A percentile compares a stretch with the other conserved stretches of the same genome.
These are phyloP conservation scores for Coemansia sp. DNA, from an alignment of 192 early-diverging fungal species.

Conservation along the genomic window DNA sequence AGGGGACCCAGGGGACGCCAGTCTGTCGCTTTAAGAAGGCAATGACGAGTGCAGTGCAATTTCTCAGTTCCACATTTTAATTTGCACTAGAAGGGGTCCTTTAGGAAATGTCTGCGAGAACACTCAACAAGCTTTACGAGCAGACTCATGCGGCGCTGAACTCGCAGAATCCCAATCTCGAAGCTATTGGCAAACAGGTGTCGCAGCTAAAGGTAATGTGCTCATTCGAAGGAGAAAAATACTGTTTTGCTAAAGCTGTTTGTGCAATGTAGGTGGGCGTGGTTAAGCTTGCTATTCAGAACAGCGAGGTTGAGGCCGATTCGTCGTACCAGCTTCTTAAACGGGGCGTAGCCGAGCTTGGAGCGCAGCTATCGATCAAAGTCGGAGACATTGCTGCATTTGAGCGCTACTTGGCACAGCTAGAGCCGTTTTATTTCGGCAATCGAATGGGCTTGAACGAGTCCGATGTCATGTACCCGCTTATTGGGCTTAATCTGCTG, in stretches of 20 bases:
- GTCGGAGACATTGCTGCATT: conserved; percentile 89
- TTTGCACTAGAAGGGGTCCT: too few species aligned
- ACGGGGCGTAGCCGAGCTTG: conserved; percentile 74
- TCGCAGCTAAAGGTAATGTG: conserved; percentile 46
- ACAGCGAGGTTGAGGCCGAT: conserved; percentile 26
- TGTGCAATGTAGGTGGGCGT: conserved; percentile 29
- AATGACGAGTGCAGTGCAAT: too few species aligned
- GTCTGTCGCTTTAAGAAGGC: too few species aligned
- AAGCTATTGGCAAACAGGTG: conserved; percentile 30
- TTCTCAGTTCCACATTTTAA: too few species aligned
- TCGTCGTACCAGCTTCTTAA: conserved; percentile 32
- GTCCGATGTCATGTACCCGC: conserved; percentile 81
- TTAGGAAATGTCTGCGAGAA: conserved; percentile 1
- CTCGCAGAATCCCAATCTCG: conserved; percentile 39
- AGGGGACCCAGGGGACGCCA: too few species aligned
- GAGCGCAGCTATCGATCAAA: conserved; percentile 83
- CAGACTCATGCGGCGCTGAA: conserved; percentile 33
- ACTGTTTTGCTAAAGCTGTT: neutral
- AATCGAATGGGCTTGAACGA: conserved; percentile 57
- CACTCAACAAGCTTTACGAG: conserved; percentile 21
- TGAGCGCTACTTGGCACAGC: conserved; percentile 92
- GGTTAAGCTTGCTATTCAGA: conserved; percentile 35
- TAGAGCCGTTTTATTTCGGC: conserved; percentile 85
- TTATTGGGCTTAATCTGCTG: conserved; percentile 90
- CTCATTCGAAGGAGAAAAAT: too few species aligned